phyloP scores from a whole-genome alignment of 495 filamentous ascomycete genomes.

The Hypoxylon intermedium region DNA sequence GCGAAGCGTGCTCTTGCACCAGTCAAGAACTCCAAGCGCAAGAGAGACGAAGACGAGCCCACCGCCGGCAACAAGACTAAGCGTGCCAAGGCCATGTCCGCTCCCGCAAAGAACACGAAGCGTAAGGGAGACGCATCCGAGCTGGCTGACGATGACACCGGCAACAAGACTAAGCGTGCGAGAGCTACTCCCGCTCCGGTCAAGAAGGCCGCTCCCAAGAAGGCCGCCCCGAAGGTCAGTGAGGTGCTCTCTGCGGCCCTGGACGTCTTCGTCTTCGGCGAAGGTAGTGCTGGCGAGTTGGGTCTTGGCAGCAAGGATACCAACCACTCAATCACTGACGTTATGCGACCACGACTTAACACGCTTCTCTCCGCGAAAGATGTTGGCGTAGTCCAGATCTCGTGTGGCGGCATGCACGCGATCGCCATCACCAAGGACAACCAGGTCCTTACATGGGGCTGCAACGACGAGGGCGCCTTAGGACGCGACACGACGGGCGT shows the following conservation, averaged over 20 bases:
- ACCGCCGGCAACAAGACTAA: neutral
- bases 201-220: neutral
- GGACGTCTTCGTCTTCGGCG: slow-evolving; percentile 60
- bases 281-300: slow-evolving; percentile 57
- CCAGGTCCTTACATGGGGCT: slow-evolving; percentile 73
- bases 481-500: slow-evolving; percentile 66
- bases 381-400: slow-evolving; percentile 68
- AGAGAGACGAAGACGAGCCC: neutral
- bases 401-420: slow-evolving; percentile 70
- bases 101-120: too few relatives aligned
- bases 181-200: neutral
- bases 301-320: slow-evolving; percentile 50
- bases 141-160: too few relatives aligned
- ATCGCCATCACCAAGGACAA: slow-evolving; percentile 69
- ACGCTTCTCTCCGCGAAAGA: slow-evolving; percentile 53
- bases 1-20: neutral
- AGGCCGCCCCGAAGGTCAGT: neutral
- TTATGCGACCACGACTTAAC: slow-evolving; percentile 59
- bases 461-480: slow-evolving; percentile 71
- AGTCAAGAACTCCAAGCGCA: slow-evolving; percentile 5
- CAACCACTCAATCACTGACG: slow-evolving; percentile 54
- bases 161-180: neutral
- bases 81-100: neutral
- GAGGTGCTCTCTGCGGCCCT: slow-evolving; percentile 31
- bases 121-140: slow-evolving; percentile 6